Percentiles rank a stretch among this genome's conserved stretches.
Conservation (phyloP, 1,139 yeast species). For the Debaryomycetaceae sp. region DNA sequence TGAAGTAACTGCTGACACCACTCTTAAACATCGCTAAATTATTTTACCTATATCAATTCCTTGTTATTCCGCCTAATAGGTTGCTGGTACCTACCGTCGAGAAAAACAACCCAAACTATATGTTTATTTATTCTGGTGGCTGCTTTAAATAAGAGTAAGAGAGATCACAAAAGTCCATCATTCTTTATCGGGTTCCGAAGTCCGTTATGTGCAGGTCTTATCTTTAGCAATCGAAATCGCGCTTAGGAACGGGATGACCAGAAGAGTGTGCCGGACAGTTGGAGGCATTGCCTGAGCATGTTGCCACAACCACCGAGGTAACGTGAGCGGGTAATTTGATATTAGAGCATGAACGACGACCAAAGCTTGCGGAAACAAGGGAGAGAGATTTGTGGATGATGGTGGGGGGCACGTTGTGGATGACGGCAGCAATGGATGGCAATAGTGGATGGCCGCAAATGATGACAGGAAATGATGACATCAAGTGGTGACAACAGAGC, state of each 20-base stretch:
- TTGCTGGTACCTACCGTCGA: neutral
- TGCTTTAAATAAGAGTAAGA: neutral
- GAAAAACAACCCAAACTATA: neutral
- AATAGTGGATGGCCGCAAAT: too few relatives aligned
- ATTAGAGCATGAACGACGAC: too few relatives aligned
- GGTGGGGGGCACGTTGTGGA: too few relatives aligned
- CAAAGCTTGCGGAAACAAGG: too few relatives aligned
- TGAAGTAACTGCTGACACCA: slow-evolving; percentile 9
- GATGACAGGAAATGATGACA: too few relatives aligned
- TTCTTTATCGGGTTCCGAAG: neutral
- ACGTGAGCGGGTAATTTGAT: too few relatives aligned
- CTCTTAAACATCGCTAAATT: slow-evolving; percentile 18
- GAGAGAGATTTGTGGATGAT: too few relatives aligned
- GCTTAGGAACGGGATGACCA: neutral
- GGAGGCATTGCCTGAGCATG: too few relatives aligned
- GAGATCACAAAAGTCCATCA: neutral
- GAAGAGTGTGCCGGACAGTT: neutral
- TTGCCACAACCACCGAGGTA: too few relatives aligned
- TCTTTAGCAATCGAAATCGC: neutral
- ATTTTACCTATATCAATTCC: neutral
- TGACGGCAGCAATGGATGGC: too few relatives aligned
- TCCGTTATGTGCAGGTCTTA: neutral
- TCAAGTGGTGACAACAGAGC: too few relatives aligned
- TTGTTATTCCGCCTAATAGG: neutral
- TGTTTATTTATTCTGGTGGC: neutral